phyloP scores from a whole-genome alignment of 441 rosid species.

The Dalechampia spathulata region DNA sequence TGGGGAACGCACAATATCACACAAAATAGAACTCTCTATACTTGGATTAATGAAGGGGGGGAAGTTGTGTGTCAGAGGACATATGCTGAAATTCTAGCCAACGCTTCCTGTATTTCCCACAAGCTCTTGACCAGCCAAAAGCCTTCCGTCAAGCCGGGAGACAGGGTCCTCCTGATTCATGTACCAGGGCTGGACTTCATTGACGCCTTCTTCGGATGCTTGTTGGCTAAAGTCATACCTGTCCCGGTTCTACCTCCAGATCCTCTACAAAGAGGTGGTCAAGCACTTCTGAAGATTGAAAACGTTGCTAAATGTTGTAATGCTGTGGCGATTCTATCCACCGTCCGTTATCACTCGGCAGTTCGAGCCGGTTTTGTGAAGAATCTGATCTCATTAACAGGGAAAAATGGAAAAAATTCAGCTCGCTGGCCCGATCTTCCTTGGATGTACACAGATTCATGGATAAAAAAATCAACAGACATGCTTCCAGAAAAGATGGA shows the following conservation, averaged over 20 bases:
- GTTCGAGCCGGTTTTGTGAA: slow-evolving; percentile 58
- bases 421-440: slow-evolving; percentile 62
- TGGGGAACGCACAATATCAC: slow-evolving; percentile 46
- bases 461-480: slow-evolving; percentile 41
- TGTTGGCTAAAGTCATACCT: slow-evolving; percentile 53
- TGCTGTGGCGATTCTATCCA: slow-evolving; percentile 58
- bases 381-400: slow-evolving; percentile 34
- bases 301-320: slow-evolving; percentile 51
- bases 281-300: slow-evolving; percentile 62
- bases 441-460: slow-evolving; percentile 64
- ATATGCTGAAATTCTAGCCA: slow-evolving; percentile 39
- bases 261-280: slow-evolving; percentile 66
- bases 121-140: slow-evolving; percentile 42
- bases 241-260: slow-evolving; percentile 80
- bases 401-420: slow-evolving; percentile 27
- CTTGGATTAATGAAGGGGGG: slow-evolving; percentile 62
- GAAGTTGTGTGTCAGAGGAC: slow-evolving; percentile 35
- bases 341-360: slow-evolving; percentile 47
- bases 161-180: slow-evolving; percentile 52
- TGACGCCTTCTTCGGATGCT: slow-evolving; percentile 70
- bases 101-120: slow-evolving; percentile 48
- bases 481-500: slow-evolving; percentile 6
- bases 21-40: slow-evolving; percentile 33
- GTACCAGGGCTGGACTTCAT: slow-evolving; percentile 62
- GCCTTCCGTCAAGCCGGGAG: slow-evolving; percentile 54